Conservation (phyloP, 2,329 filamentous ascomycete species). For the Fusarium neocosmosporiellum region DNA sequence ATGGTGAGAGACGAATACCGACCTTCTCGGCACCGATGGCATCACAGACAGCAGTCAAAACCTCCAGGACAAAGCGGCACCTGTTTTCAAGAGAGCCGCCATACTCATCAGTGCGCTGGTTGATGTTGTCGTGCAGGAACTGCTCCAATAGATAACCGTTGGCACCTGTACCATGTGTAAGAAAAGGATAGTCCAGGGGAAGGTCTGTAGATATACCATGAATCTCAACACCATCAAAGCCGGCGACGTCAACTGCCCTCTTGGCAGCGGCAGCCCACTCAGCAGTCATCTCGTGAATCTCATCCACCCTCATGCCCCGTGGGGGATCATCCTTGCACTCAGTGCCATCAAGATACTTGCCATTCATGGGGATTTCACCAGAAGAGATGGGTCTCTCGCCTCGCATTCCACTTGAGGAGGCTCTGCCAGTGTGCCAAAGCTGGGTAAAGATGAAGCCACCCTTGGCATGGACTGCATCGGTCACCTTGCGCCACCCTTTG, state of each 20-base stretch:
- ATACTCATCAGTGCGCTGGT: slow-evolving; percentile 32
- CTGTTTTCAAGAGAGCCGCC: slow-evolving; percentile 35
- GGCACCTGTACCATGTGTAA: slow-evolving; percentile 18
- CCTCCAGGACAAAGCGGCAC: slow-evolving; percentile 35
- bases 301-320: slow-evolving; percentile 70
- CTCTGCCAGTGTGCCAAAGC: slow-evolving; percentile 70
- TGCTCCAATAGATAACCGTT: slow-evolving; percentile 37
- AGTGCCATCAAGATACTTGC: slow-evolving; percentile 56
- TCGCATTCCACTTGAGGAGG: slow-evolving; percentile 50
- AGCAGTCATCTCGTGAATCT: slow-evolving; percentile 72
- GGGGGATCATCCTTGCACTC: slow-evolving; percentile 55
- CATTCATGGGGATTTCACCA: slow-evolving; percentile 52
- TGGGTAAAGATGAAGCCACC: slow-evolving; percentile 65
- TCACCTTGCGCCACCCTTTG: slow-evolving; percentile 43
- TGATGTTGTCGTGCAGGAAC: slow-evolving; percentile 35
- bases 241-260: slow-evolving; percentile 67
- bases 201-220: slow-evolving; percentile 46
- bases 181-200: not conserved
- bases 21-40: slow-evolving; percentile 37
- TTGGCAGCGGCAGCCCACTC: slow-evolving; percentile 67
- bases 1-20: slow-evolving; percentile 37
- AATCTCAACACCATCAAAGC: slow-evolving; percentile 77
- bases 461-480: slow-evolving; percentile 43
- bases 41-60: slow-evolving; percentile 19
- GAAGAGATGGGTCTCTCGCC: slow-evolving; percentile 38